These are phyloP conservation scores for Clarireedia sp. DNA, from an alignment of 2,329 filamentous ascomycete genomes.

Conservation along the genomic window DNA sequence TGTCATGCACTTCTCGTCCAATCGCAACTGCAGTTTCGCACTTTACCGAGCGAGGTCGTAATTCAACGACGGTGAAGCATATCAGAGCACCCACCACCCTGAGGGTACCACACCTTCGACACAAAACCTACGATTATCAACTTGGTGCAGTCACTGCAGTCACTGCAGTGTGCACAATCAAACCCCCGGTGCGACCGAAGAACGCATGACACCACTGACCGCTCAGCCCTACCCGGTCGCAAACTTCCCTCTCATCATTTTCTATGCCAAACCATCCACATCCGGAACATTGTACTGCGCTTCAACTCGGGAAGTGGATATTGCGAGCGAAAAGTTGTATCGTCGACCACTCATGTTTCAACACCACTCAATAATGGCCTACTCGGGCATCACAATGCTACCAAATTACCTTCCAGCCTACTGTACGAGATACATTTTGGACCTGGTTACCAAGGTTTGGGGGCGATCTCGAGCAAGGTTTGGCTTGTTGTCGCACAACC, in stretches of 20 bases:
- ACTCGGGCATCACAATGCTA: conserved; percentile 1
- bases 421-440: neutral
- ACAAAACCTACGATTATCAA: conserved; percentile 1
- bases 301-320: neutral
- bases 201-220: conserved; percentile 10
- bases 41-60: conserved; percentile 9
- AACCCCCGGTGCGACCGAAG: conserved; percentile 6
- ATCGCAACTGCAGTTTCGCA: conserved; percentile 1
- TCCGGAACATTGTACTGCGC: neutral
- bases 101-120: neutral
- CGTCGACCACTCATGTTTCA: neutral
- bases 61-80: conserved; percentile 12
- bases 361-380: neutral
- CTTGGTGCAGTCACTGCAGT: neutral
- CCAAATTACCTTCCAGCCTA: neutral
- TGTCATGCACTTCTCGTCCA: conserved; percentile 10
- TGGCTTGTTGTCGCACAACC: neutral
- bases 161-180: neutral
- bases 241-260: conserved; percentile 2
- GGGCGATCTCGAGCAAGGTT: conserved; percentile 2
- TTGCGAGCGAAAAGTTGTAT: neutral
- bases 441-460: neutral
- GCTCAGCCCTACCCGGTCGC: conserved; percentile 22
- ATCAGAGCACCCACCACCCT: neutral
- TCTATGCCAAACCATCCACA: conserved; percentile 4